Evolutionary conservation across 768 basidiomycete species (phyloP).

Genomic region (Suillus subluteus): DNA sequence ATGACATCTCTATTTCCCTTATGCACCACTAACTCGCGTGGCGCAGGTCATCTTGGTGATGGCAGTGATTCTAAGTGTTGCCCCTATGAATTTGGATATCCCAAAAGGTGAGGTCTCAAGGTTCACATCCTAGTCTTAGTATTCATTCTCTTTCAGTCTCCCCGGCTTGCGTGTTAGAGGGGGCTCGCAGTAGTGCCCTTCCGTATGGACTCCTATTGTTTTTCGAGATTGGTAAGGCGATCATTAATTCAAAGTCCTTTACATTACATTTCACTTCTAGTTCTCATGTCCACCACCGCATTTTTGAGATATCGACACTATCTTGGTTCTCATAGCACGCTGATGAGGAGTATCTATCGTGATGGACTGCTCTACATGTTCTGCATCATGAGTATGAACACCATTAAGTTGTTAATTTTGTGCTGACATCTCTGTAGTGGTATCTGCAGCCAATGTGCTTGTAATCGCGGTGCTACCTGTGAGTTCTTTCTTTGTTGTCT

Average conservation of each 20-base stretch:
- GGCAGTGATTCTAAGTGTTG: slow-evolving; percentile 2
- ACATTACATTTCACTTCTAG: background rate
- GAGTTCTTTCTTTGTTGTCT: background rate
- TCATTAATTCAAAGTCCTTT: background rate
- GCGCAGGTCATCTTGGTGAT: background rate
- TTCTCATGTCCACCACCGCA: slow-evolving; percentile 7
- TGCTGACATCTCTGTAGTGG: background rate
- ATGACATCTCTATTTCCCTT: background rate
- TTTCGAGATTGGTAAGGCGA: slow-evolving; percentile 12
- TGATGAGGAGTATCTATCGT: slow-evolving; percentile 10
- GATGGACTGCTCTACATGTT: slow-evolving; percentile 8
- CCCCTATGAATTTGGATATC: background rate
- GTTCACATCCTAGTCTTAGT: background rate
- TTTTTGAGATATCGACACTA: slow-evolving; percentile 10
- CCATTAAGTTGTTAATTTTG: background rate
- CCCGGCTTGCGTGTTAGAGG: slow-evolving; percentile 8
- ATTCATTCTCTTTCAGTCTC: background rate
- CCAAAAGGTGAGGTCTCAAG: background rate
- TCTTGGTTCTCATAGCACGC: slow-evolving; percentile 4
- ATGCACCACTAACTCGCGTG: background rate
- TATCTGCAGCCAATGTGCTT: background rate
- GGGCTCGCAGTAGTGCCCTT: background rate
- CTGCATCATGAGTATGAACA: background rate
- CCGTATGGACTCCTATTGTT: slow-evolving; percentile 9
- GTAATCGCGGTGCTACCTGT: background rate